Evolutionary conservation across 2,329 filamentous ascomycete species (phyloP), one percentile per base, ranked within the genome.

Genomic region (Emericellopsis atlantica): DNA sequence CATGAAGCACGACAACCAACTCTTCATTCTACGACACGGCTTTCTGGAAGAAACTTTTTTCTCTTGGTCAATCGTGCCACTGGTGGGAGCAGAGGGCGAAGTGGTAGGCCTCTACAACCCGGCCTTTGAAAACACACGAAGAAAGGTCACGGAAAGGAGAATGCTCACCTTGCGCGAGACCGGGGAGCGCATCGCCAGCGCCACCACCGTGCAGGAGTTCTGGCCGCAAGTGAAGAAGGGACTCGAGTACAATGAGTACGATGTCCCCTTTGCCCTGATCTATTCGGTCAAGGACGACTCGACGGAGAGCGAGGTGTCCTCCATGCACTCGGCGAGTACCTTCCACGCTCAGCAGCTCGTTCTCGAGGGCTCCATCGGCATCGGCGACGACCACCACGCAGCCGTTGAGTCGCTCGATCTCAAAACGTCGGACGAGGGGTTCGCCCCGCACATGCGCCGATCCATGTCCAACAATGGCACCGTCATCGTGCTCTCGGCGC

Each of bases 11-110:
- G 85, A 92, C 50, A 83, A 90, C 46, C 77, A 76, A 43, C 65
- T 90, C 2, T 87, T 88, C 51, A 71, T 92, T 26, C 67, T 72
- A 37, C 74, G 85, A 7, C 74, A 76, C 46, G 75, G 78, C 1
- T 86, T 74, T 45, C 59, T 86, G 1, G 84, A 93, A 57, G 85
- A 92, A 54, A 79, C 82, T 0, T 90, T 84, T 54, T 90, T 90
- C 55, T 84, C 81, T 11, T 90, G 84, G 84, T 84, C 79, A 1
- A 78, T 90, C 34, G 81, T 90, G 22, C 85, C 85, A 0, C 68
- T 90, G 46, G 74, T 90, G 2, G 84, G 84, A 4, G 69, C 72
- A 32, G 80, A 88, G 44, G 85, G 85, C 2, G 74, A 74, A 11
- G 81, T 89, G 7, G 76, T 84, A 45, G 84, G 82, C 2, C 58